A percentile compares a stretch with the other conserved stretches of the same genome.
Evolutionary conservation across 495 filamentous ascomycete genomes (phyloP).

Genomic region (Aspergillus bridgeri): DNA sequence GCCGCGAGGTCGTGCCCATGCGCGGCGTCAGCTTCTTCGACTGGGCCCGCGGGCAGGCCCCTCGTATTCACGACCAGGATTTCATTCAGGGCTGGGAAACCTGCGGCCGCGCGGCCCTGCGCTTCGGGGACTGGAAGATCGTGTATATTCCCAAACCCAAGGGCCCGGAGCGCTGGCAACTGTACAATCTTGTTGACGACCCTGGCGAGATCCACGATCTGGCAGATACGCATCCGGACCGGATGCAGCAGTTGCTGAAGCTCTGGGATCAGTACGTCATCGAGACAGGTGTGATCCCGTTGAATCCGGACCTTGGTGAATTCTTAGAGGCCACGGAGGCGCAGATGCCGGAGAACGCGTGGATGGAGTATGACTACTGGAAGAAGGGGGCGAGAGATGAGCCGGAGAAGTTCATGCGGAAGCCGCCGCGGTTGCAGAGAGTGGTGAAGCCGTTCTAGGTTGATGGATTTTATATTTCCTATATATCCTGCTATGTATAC

Average conservation of each 20-base stretch:
- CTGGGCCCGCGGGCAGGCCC: constrained; percentile 31
- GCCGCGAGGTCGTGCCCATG: constrained; percentile 56
- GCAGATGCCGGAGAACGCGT: constrained; percentile 64
- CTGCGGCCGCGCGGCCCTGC: constrained; percentile 42
- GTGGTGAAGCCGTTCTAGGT: constrained; percentile 45
- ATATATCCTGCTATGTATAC: neutral
- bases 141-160: constrained; percentile 49
- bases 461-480: neutral
- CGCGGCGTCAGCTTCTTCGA: constrained; percentile 50
- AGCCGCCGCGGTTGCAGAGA: constrained; percentile 49
- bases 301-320: constrained; percentile 39
- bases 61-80: constrained; percentile 46
- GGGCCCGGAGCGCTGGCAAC: constrained; percentile 47
- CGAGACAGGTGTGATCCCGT: constrained; percentile 55
- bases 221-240: constrained; percentile 56
- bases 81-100: constrained; percentile 49
- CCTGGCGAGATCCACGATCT: constrained; percentile 56
- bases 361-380: constrained; percentile 71
- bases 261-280: constrained; percentile 59
- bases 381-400: constrained; percentile 56
- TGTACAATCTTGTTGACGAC: constrained; percentile 43
- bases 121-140: constrained; percentile 48
- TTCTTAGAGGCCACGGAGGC: constrained; percentile 58
- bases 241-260: constrained; percentile 45
- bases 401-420: constrained; percentile 52